These are phyloP conservation scores for Yamadazyma sp. DNA, from an alignment of 1,139 yeast species.

Conservation along the genomic window DNA sequence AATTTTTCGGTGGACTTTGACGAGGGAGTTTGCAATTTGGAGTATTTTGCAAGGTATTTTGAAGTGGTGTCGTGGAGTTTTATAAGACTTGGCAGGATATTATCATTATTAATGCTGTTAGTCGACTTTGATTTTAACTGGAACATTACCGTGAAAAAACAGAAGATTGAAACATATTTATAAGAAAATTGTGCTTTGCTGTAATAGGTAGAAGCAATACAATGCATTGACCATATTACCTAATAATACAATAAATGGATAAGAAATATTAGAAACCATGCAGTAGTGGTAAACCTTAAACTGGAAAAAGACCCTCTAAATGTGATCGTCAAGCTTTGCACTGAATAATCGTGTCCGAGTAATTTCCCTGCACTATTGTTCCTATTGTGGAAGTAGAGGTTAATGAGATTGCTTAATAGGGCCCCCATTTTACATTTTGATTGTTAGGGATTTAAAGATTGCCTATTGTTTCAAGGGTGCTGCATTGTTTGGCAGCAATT, in stretches of 20 bases:
- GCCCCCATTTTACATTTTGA: too few species aligned
- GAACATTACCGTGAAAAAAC: slow-evolving; percentile 9
- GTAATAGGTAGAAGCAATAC: too few species aligned
- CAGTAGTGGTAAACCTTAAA: not conserved
- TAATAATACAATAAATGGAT: not conserved
- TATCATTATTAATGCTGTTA: slow-evolving; percentile 15
- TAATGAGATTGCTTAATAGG: not conserved
- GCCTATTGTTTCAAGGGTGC: too few species aligned
- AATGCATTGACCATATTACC: slow-evolving; percentile 2
- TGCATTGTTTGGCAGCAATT: not conserved
- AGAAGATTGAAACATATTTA: not conserved
- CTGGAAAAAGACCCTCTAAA: not conserved
- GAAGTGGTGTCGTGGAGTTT: slow-evolving; percentile 6
- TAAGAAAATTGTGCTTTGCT: too few species aligned
- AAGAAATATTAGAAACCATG: too few species aligned
- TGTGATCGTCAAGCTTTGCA: not conserved
- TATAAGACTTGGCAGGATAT: slow-evolving; percentile 14
- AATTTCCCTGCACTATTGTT: not conserved
- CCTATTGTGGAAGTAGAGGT: not conserved
- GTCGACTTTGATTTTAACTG: slow-evolving; percentile 17
- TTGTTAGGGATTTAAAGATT: too few species aligned
- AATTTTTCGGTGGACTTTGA: slow-evolving; percentile 1
- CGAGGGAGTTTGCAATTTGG: slow-evolving; percentile 3
- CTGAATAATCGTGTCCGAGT: not conserved
- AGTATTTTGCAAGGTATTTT: slow-evolving; percentile 16